Evolutionary conservation across 2,329 filamentous ascomycete genomes (phyloP), one percentile per base, ranked within the genome.

Genomic region (Penicillium janthinellum): DNA sequence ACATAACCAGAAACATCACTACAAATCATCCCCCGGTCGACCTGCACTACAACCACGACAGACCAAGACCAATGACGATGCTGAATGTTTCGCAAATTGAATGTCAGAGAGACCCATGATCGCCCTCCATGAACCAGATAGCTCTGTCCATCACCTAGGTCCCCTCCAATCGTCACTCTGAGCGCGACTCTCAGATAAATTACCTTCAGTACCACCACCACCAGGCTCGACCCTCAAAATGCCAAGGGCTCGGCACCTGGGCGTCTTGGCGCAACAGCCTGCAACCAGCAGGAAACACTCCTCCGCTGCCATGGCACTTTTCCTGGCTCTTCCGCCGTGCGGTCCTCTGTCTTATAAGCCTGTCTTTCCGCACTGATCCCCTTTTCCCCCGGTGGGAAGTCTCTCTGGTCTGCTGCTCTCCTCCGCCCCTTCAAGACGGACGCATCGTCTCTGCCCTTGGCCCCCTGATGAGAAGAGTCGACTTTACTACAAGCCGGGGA

Each of bases 241-340:
- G 70, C 70, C 70, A 71, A 72, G 70, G 64, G 61, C 69, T 72
- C 64, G 70, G 70, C 70, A 68, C 66, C 70, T 72, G 65, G 70
- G 70, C 70, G 61, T 37, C 67, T 67, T 68, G 69, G 67, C 65
- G 60, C 37, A 62, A 64, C 63, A 59, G 54, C 58, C 57, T 67
- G 64, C 60, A 62, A 67, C 64, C 64, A 68, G 66, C 57, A 61
- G 54, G 54, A 63, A 55, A 52, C 60, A 58, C 59, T 66, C 65
- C 60, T 66, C 67, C 65, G 67, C 66, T 66, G 59, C 61, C 62
- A 65, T 65, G 64, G 67, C 60, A 58, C 63, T 66, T 54, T 67
- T 56, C 61, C 64, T 66, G 62, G 62, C 57, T 48, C 55, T 62
- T 66, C 67, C 61, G 66, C 65, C 57, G 59, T 17, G 50, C 37